phyloP scores from a whole-genome alignment of 306 rosid species.

The Quercus gilva region DNA sequence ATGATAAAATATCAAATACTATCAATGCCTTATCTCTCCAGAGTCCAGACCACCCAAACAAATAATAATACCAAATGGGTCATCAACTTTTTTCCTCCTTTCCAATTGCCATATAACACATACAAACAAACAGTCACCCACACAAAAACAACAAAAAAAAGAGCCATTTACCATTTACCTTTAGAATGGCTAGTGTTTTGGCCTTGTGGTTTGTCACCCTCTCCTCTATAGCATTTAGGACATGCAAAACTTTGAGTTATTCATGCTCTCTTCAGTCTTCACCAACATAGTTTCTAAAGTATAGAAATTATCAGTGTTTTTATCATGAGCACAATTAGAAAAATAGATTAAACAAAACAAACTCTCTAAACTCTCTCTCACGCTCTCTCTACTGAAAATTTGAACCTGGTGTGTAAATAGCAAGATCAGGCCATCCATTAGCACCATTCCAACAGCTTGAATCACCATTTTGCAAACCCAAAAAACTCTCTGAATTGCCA shows the following conservation, averaged over 20 bases:
- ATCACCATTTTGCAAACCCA: constrained; percentile 60
- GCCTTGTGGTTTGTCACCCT: constrained; percentile 29
- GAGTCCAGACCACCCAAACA: constrained; percentile 12
- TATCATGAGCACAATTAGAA: constrained; percentile 26
- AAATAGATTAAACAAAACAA: neutral
- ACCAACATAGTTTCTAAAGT: constrained; percentile 30
- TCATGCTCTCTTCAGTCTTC: constrained; percentile 21
- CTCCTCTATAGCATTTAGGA: constrained; percentile 39
- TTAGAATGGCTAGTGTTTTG: constrained; percentile 29
- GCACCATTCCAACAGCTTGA: constrained; percentile 67
- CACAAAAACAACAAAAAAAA: constrained; percentile 11
- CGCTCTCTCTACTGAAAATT: constrained; percentile 51
- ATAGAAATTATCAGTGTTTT: constrained; percentile 5
- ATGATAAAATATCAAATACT: constrained; percentile 4
- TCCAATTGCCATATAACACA: constrained; percentile 8
- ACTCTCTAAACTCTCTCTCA: constrained; percentile 1
- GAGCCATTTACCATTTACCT: constrained; percentile 27
- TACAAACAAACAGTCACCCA: constrained; percentile 21
- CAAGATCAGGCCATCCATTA: constrained; percentile 82
- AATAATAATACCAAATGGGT: neutral
- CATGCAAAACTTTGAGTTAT: constrained; percentile 24
- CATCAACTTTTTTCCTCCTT: neutral
- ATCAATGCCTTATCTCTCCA: constrained; percentile 17
- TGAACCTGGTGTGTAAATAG: constrained; percentile 88
- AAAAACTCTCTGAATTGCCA: constrained; percentile 40